Base-by-base conservation (phyloP, 768 basidiomycete species). In the Ramaria sp. region DNA sequence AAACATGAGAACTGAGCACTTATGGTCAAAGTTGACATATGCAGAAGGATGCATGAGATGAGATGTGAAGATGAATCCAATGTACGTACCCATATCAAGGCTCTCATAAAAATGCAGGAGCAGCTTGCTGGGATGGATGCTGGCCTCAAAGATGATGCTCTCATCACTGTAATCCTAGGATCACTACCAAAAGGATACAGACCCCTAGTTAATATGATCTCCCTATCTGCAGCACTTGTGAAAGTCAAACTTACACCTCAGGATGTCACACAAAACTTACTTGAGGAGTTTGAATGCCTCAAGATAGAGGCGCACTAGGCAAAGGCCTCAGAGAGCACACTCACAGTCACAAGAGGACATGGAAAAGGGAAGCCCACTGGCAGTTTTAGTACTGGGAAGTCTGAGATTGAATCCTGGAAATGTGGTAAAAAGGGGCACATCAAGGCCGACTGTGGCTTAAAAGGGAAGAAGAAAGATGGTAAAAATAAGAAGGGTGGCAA, bases 121-220 rank as follows among this genome's bases (percentile, higher is more conserved):
- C 63, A 72, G 19, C 65, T 75, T 6, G 66, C 70, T 0, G 63
- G 66, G 0, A 69, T 72, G 63, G 70, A 69, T 19, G 57, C 64
- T 4, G 53, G 65, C 20, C 65, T 68, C 4, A 30, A 62, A 0
- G 66, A 72, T 9, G 62, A 67, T 7, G 67, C 72, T 42, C 68
- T 70, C 53, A 64, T 64, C 22, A 63, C 64, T 3, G 71, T 73
- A 46, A 64, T 73, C 33, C 63, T 71, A 31, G 57, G 60, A 17
- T 74, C 72, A 3, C 65, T 75, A 13, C 72, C 72, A 15, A 15
- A 48, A 5, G 69, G 66, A 19, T 74, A 69, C 56, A 67, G 70
- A 53, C 48, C 69, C 27, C 66, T 61, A 46, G 62, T 71, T 54
- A 65, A 69, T n/a, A 56, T 68, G 19, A 51, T 73, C 11, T 51